Base-by-base conservation (phyloP, 2,329 filamentous ascomycete species). In the Xylaria hypoxylon region DNA sequence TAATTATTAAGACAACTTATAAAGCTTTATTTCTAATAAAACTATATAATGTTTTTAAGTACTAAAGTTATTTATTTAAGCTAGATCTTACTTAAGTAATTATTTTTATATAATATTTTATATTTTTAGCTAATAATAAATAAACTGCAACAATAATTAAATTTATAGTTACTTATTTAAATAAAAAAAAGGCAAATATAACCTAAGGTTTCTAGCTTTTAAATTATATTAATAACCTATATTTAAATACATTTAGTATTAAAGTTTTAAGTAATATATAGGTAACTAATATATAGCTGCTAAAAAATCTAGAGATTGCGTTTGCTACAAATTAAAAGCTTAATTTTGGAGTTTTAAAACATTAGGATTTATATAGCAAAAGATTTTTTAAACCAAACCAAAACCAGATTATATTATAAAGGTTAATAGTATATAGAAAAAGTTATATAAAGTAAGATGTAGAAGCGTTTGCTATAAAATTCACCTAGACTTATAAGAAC, bases 71-170 rank as follows among this genome's bases (percentile, higher is more conserved):
- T 70, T 80, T 82, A 0, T 90, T 82, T 79, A 92, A 91, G 78
- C 77, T 92, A 1, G 85, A 85, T 59, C 82, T 85, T 0, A 62
- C 74, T 0, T 85, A 93, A 78, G 80, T 82, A 76, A 70, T 73
- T 47, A 53, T n/a, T 22, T 50, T 11, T 31, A 62, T 7, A 28
- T 38, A 24, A 38, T 45, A 15, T 13, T 11, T 28, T 68, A 59
- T 64, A 50, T 8, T 35, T 31, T n/a, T n/a, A n/a, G 31, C 0
- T 76, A 35, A 68, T 28, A 28, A 7, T 47, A 5, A 80, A 0
- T 84, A 97, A 80, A 97, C 95, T 0, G 82, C 90, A 0, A 80
- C 86, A 5, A 99, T 99, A 96, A 97, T 99, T 82, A 95, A 92
- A 78, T 93, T 95, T 73, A 94, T 95, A 0, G 95, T 97, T 3